phyloP scores from a whole-genome alignment of 495 filamentous ascomycete genomes.

The Penicillium desertorum region DNA sequence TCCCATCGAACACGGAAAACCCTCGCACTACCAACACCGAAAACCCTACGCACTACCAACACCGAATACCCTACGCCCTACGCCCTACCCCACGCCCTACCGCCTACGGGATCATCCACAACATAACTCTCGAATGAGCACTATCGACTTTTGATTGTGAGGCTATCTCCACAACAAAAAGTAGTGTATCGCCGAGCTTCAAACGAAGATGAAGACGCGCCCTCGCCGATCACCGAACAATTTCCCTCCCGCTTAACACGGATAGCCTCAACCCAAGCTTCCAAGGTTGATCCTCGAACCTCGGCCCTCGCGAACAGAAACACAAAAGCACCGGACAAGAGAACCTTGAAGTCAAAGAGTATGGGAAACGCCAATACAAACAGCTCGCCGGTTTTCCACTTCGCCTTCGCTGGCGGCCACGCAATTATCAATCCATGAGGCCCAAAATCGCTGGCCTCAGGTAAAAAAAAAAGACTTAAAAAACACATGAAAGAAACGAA shows the following conservation, averaged over 20 bases:
- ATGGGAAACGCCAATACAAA: constrained; percentile 2
- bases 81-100: background rate
- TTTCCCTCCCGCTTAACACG: background rate
- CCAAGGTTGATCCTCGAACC: background rate
- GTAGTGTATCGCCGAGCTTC: background rate
- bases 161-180: constrained; percentile 2
- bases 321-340: background rate
- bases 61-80: background rate
- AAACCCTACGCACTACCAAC: background rate
- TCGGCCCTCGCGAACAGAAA: background rate
- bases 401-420: background rate
- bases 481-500: constrained; percentile 12
- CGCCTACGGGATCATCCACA: background rate
- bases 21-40: background rate
- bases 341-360: background rate
- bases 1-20: background rate
- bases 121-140: background rate
- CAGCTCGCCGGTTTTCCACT: background rate
- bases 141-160: constrained; percentile 3
- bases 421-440: constrained; percentile 1
- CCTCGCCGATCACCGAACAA: background rate
- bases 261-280: background rate
- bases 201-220: background rate
- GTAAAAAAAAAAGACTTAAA: constrained; percentile 11
- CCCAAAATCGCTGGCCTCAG: constrained; percentile 7